Evolutionary conservation across 495 filamentous ascomycete species (phyloP), one percentile per base, ranked within the genome.

Genomic region (Echria macrotheca): DNA sequence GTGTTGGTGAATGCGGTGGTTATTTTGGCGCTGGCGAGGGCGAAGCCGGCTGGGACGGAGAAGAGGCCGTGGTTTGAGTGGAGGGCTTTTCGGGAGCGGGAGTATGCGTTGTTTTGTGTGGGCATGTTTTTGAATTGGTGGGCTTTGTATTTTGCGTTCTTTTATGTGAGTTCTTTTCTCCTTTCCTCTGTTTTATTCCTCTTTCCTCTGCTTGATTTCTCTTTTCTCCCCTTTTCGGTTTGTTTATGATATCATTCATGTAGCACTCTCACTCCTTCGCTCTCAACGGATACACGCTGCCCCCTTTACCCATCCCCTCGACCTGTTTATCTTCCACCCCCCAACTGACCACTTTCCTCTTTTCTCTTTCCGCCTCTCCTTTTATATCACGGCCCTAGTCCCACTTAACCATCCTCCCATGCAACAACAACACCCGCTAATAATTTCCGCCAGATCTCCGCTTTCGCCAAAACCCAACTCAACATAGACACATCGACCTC

Each of bases 131-230:
- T 37, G 35, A 37, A 74, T 79, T 0, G 54, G 74, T 8, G 85
- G 83, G 38, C 84, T 80, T 71, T 76, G 69, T 45, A 70, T 69
- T 47, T 58, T 61, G 37, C 39, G 52, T 61, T 33, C 19, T 4
- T 37, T 9, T 37, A 7, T 24, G 18, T 23, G 29, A 15, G 29
- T 17, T n/a, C 11, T 18, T 0, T 7, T 19, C 10, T 46, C 21
- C 10, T 35, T 91, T 89, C 57, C 79, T 91, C 49, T 78, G 76
- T n/a, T n/a, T n/a, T n/a, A n/a, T n/a, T n/a, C n/a, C n/a, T n/a
- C n/a, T n/a, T n/a, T n/a, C n/a, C n/a, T n/a, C n/a, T n/a, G n/a
- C n/a, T n/a, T n/a, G n/a, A n/a, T n/a, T n/a, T n/a, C n/a, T n/a
- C n/a, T n/a, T n/a, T n/a, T n/a, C n/a, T n/a, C n/a, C n/a, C n/a